phyloP scores from a whole-genome alignment of 257 asterid genomes.

The Prunella vulgaris region DNA sequence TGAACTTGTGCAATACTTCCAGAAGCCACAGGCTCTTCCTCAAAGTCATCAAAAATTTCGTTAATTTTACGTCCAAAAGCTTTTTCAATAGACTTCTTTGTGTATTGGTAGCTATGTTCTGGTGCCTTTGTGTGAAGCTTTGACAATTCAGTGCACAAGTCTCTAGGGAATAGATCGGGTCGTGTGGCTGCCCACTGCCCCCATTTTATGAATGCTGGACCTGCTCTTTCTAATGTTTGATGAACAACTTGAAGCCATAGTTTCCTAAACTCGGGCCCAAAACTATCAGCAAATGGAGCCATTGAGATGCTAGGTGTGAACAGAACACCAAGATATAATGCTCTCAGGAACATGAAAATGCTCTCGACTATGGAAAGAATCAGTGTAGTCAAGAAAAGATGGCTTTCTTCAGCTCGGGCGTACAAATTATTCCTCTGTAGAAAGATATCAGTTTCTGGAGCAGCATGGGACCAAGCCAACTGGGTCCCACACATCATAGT shows the following conservation, averaged over 20 bases:
- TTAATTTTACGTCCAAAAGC: conserved; percentile 70
- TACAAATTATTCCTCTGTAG: conserved; percentile 47
- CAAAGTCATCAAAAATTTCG: conserved; percentile 74
- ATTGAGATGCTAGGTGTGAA: conserved; percentile 80
- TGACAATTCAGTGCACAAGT: conserved; percentile 75
- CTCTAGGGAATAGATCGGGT: conserved; percentile 88
- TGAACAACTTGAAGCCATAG: conserved; percentile 81
- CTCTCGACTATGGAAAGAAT: conserved; percentile 46
- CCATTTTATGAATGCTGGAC: conserved; percentile 99
- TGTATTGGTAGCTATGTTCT: conserved; percentile 75
- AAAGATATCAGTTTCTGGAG: conserved; percentile 41
- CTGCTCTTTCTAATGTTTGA: conserved; percentile 82
- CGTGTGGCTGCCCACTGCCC: conserved; percentile 99
- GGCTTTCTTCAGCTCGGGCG: conserved; percentile 60
- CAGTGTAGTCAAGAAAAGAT: conserved; percentile 44
- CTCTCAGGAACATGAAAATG: conserved; percentile 58
- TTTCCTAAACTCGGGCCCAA: conserved; percentile 68
- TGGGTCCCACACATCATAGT: conserved; percentile 54
- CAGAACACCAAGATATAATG: conserved; percentile 55
- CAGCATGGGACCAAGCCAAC: conserved; percentile 45
- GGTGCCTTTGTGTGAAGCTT: conserved; percentile 94
- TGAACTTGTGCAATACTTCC: conserved; percentile 93
- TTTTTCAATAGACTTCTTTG: conserved; percentile 63
- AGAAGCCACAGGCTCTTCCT: conserved; percentile 83
- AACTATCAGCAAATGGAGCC: conserved; percentile 87